Evolutionary conservation across 257 asterid species (phyloP), one percentile per base, ranked within the genome.

Genomic region (Solanum virginianum): DNA sequence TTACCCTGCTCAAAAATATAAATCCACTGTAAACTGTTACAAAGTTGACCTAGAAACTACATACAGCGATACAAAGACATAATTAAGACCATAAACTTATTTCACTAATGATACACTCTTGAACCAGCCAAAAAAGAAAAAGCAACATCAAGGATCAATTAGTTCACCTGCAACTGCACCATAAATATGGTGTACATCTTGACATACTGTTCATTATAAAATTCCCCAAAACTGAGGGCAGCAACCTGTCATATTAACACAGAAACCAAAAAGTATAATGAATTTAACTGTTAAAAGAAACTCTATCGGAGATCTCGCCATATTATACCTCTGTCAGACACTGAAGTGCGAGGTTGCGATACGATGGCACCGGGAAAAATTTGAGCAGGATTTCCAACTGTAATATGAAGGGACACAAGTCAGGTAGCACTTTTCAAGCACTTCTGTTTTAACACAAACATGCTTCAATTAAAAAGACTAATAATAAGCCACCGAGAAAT

Each of bases 311-410:
- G 29, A 32, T 43, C 55, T 29, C n/a, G 26, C 32, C 82, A 84
- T 63, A 56, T 70, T 24, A 81, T 87, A 97, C 99, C 98, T 97
- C 99, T 6, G 98, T 93, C 90, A 97, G 90, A 88, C 99, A 97
- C 84, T 97, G 99, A 71, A 97, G 92, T 36, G 99, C 91, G 62
- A 95, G 99, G 89, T 95, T 97, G 81, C 99, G 97, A 82, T 95
- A 97, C 12, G 96, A 94, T 2, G 96, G 96, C 85, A 92, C 79
- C 0, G 94, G 98, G 41, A 95, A 95, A 88, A 94, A 91, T 47
- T 92, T 92, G 12, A 93, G 95, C 75, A 97, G 92, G 29, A 92
- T 94, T 83, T 97, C 99, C 87, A 97, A 95, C 99, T 97, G 98
- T 86, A 87, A 83, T 47, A 45, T 41, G 57, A 45, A 85, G 77